Base-by-base conservation (phyloP, 441 rosid genomes). In the Populus hybrid region DNA sequence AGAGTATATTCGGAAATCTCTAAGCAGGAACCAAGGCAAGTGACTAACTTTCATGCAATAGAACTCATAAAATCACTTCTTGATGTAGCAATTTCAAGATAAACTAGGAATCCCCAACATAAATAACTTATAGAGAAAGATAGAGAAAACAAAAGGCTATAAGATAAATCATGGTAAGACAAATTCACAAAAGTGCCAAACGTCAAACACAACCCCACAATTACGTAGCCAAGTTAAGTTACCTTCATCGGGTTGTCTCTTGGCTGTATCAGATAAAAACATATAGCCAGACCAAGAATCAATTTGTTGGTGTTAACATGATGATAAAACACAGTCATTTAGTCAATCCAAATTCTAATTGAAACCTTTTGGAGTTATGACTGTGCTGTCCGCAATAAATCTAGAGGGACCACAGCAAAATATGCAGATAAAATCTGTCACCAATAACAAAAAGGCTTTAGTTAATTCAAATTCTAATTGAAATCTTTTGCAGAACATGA, bases 401-500 rank as follows among this genome's bases (percentile, higher is more conserved):
- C 21, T 20, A 18, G 9, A 18, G 23, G 63, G 21, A 56, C 63
- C 63, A 56, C 63, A 56, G 3, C 63, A 56, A 56, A 56, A 6
- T 56, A n/a, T 20, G 20, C 63, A 20, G 23, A 56, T 56, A 18
- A 20, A 56, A 56, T 18, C 9, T 56, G 21, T 56, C 63, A 56
- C n/a, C 63, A 56, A 20, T 18, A 16, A 56, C 21, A 53, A 56
- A 56, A 56, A 18, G 63, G 23, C 8, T 56, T 18, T 20, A 18
- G 63, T 20, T 18, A 20, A 20, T 26, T 23, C 21, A 24, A 38
- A 68, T 67, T 56, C 45, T 28, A 35, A 77, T 20, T 64, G n/a
- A 38, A 74, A 28, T 11, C 11, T 61, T 61, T 67, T 61, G 72
- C 53, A 75, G 20, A 35, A 68, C 14, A 29, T 77, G 45, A 23